These are phyloP conservation scores for Crataegus laevigata DNA, from an alignment of 306 rosid genomes.

Conservation along the genomic window DNA sequence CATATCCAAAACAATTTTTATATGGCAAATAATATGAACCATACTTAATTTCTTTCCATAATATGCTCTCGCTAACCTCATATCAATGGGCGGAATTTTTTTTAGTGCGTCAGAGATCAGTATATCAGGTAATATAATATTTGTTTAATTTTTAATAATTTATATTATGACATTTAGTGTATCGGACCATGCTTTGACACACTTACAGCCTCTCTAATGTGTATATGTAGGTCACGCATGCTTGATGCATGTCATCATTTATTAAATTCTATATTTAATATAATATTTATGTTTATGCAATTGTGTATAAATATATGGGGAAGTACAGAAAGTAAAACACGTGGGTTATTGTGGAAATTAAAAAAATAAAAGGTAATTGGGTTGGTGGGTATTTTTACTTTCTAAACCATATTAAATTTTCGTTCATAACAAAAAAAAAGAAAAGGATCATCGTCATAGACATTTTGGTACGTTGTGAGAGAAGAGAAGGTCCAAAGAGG, in stretches of 20 bases:
- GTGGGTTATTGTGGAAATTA: not conserved
- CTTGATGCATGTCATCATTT: not conserved
- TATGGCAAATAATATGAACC: not conserved
- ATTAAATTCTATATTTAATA: too few species aligned
- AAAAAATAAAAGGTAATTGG: not conserved
- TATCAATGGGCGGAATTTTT: not conserved
- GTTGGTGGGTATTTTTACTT: slow-evolving; percentile 2
- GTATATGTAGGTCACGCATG: not conserved
- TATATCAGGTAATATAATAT: too few species aligned
- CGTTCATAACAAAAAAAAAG: not conserved
- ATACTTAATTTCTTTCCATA: not conserved
- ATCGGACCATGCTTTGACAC: accelerated
- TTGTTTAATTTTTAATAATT: too few species aligned
- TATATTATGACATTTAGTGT: too few species aligned
- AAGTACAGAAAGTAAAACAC: not conserved
- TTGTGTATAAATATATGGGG: not conserved
- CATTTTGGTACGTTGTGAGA: slow-evolving; percentile 45
- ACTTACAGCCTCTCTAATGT: too few species aligned
- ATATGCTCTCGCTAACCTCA: not conserved
- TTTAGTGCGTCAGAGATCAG: too few species aligned
- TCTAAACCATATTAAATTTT: not conserved
- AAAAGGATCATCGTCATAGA: slow-evolving; percentile 17
- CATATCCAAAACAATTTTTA: not conserved
- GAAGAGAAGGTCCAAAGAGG: slow-evolving; percentile 57
- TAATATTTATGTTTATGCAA: too few species aligned